A percentile compares a stretch with the other conserved stretches of the same genome.
phyloP scores from a whole-genome alignment of 139 green algal genomes.

The Ulvella scutata region DNA sequence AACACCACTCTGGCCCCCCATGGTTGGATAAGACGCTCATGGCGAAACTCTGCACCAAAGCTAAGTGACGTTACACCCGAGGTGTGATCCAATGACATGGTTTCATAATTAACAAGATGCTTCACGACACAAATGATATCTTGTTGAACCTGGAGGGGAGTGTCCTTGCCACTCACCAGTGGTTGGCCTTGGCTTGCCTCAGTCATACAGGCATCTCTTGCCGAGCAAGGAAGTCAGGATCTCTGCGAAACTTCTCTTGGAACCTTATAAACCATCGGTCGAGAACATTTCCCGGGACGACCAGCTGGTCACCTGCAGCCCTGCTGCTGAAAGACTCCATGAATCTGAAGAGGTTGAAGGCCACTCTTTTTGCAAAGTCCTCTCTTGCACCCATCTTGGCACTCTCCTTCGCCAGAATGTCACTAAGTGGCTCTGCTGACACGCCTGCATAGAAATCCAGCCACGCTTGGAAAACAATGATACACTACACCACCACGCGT shows the following conservation, averaged over 20 bases:
- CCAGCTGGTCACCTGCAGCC: constrained; percentile 16
- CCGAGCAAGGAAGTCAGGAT: constrained; percentile 43
- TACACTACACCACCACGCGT: not conserved
- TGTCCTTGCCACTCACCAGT: too few relatives aligned
- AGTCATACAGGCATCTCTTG: constrained; percentile 6
- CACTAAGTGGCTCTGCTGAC: constrained; percentile 12
- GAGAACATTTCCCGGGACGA: constrained; percentile 28
- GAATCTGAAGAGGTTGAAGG: constrained; percentile 32
- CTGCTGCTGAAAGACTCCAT: constrained; percentile 32
- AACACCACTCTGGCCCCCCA: too few relatives aligned
- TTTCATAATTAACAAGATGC: too few relatives aligned
- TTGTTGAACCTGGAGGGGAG: too few relatives aligned
- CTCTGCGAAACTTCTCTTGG: constrained; percentile 26
- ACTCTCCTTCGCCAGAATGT: constrained; percentile 20
- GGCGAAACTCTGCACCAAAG: too few relatives aligned
- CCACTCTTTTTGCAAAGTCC: constrained; percentile 37
- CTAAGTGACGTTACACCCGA: too few relatives aligned
- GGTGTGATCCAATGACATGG: too few relatives aligned
- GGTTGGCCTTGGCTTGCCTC: too few relatives aligned
- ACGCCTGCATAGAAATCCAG: constrained; percentile 14
- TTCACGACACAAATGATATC: too few relatives aligned
- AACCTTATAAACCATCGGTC: constrained; percentile 35
- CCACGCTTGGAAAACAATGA: not conserved
- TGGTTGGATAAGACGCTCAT: too few relatives aligned
- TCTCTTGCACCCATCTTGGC: constrained; percentile 25